Base-by-base conservation (phyloP, 1,139 yeast genomes). In the Meyerozyma carpophila region DNA sequence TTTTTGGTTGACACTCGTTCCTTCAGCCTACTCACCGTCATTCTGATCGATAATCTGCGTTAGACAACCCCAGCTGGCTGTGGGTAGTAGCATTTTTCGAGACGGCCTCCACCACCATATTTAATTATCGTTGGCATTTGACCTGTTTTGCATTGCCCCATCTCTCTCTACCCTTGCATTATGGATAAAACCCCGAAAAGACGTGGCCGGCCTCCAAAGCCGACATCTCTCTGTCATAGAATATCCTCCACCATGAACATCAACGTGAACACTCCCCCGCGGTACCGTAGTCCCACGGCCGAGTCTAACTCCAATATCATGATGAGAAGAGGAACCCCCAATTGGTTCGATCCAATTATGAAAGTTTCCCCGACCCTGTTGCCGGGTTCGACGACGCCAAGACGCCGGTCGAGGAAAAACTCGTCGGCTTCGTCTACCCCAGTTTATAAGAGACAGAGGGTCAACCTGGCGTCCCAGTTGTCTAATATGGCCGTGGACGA, bases 171-270 rank as follows among this genome's bases (percentile, higher is more conserved):
- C 11, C 34, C 20, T 8, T 14, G 16, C 20, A 14, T 14, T 8
- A 52, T 34, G 37, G 37, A 34, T n/a, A 34, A 21, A 34, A 34
- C 37, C 13, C 37, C 37, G 20, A 61, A 70, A 45, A 73, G 70
- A 52, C 58, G 78, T 53, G 78, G 78, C 14, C 62, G 78, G 55
- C 78, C 78, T 6, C 77, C 78, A 27, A 73, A 73, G 57, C 66
- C 73, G 1, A 58, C 65, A 32, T 67, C 73, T n/a, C 59, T 70
- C 32, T 58, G 68, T 40, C 66, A 63, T 48, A 65, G 63, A 49
- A 70, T 70, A 49, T 68, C 75, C 40, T 64, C 70, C 43, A 69
- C 77, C 14, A 58, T 72, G 53, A 73, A 73, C 53, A 71, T 73
- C 52, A 64, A 62, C 47, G 66, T 73, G 48, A 69, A 70, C 47